Percentiles rank a stretch among this genome's conserved stretches.
Conservation (phyloP, 495 filamentous ascomycete species). For the Aspergillus diversus region DNA sequence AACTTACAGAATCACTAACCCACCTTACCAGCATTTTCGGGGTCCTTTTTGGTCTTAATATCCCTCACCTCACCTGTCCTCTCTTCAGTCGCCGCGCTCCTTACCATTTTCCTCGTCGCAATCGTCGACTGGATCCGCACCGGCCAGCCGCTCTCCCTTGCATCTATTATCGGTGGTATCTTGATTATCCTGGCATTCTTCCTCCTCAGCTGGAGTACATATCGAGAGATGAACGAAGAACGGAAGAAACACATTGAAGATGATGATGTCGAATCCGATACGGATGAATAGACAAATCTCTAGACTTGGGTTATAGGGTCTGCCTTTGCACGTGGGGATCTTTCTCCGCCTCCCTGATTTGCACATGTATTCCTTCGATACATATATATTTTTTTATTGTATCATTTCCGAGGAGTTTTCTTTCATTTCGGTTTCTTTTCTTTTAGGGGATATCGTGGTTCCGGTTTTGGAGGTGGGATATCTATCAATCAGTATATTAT, state of each 20-base stretch:
- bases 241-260: constrained; percentile 58
- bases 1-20: not conserved
- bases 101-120: constrained; percentile 96
- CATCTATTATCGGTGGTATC: constrained; percentile 79
- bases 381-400: constrained; percentile 1
- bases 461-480: not conserved
- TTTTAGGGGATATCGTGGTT: not conserved
- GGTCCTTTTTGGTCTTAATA: constrained; percentile 92
- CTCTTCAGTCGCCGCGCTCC: constrained; percentile 84
- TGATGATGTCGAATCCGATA: constrained; percentile 47
- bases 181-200: constrained; percentile 86
- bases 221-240: constrained; percentile 88
- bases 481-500: not conserved
- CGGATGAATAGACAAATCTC: constrained; percentile 42
- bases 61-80: constrained; percentile 90
- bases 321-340: not conserved
- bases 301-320: not conserved
- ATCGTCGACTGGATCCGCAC: constrained; percentile 86
- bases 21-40: constrained; percentile 67
- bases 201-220: constrained; percentile 87
- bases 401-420: not conserved
- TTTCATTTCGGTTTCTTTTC: not conserved
- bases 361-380: too few species aligned
- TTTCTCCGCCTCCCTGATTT: too few species aligned
- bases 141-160: constrained; percentile 69